Percentiles rank a stretch among this genome's conserved stretches.
These are phyloP conservation scores for Gryganskiella cystojenkinii DNA, from an alignment of 192 early-diverging fungal species.

Conservation along the genomic window DNA sequence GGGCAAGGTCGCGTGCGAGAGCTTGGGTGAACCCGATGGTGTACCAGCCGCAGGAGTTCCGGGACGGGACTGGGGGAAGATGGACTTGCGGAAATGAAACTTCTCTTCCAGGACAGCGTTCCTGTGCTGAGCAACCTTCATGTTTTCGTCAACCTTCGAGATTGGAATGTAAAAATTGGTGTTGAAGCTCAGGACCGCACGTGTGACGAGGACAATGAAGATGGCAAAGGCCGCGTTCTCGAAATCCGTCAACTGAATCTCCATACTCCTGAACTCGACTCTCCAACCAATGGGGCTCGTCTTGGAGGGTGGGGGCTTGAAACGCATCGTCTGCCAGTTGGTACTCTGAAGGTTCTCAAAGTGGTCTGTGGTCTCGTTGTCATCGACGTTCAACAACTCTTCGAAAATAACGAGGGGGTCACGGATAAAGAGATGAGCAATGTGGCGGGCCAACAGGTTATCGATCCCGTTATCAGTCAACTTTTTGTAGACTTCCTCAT, in stretches of 20 bases:
- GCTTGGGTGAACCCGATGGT: conserved; percentile 37
- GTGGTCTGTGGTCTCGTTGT: conserved; percentile 88
- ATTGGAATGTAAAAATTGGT: conserved; percentile 98
- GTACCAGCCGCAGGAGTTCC: conserved; percentile 43
- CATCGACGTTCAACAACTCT: conserved; percentile 90
- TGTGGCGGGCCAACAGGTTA: conserved; percentile 88
- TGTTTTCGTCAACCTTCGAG: conserved; percentile 96
- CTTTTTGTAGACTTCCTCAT: conserved; percentile 79
- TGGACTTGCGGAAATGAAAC: conserved; percentile 92
- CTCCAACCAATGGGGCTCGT: conserved; percentile 95
- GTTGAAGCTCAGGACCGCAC: conserved; percentile 87
- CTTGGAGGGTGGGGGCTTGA: conserved; percentile 94
- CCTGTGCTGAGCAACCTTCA: conserved; percentile 86
- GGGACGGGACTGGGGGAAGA: conserved; percentile 68
- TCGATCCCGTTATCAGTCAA: conserved; percentile 86
- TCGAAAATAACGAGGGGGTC: conserved; percentile 96
- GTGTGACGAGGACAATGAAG: conserved; percentile 92
- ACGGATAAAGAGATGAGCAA: conserved; percentile 97
- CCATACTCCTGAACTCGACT: conserved; percentile 97
- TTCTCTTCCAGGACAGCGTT: conserved; percentile 84
- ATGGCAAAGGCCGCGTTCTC: conserved; percentile 97
- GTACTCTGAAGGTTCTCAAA: conserved; percentile 99
- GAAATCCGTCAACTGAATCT: conserved; percentile 96
- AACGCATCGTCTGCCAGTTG: conserved; percentile 99
- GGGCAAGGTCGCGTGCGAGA: conserved; percentile 31